A percentile compares a stretch with the other conserved stretches of the same genome.
Conservation (phyloP, 257 asterid genomes). For the Capsicum chinense region DNA sequence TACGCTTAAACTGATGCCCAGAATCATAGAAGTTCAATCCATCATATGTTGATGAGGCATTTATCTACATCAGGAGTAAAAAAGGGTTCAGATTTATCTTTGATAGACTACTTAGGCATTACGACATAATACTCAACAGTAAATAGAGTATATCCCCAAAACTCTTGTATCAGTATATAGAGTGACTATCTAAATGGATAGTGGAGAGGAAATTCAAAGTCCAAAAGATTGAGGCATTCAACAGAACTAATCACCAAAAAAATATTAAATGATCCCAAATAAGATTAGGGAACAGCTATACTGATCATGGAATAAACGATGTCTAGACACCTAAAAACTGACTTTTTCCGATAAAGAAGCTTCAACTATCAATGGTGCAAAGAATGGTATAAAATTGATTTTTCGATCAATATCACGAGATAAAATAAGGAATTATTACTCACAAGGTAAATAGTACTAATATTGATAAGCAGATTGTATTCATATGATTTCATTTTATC, state of each 20-base stretch:
- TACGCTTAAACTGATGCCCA: slow-evolving; percentile 87
- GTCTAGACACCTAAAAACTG: slow-evolving; percentile 27
- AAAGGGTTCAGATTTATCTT: slow-evolving; percentile 21
- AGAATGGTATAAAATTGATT: neutral
- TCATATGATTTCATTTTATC: neutral
- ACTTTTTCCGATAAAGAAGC: slow-evolving; percentile 8
- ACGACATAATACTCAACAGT: neutral
- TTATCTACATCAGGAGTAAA: slow-evolving; percentile 64
- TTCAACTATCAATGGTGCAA: neutral
- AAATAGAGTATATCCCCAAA: slow-evolving; percentile 17
- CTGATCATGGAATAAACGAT: slow-evolving; percentile 30
- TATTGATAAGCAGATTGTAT: slow-evolving; percentile 1
- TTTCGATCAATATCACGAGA: neutral
- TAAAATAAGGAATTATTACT: neutral
- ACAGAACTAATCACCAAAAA: slow-evolving; percentile 3
- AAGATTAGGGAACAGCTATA: slow-evolving; percentile 13
- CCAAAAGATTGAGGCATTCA: slow-evolving; percentile 8
- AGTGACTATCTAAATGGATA: neutral
- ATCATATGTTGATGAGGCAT: slow-evolving; percentile 81
- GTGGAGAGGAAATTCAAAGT: slow-evolving; percentile 2
- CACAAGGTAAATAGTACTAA: neutral
- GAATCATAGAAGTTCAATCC: slow-evolving; percentile 93
- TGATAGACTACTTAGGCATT: slow-evolving; percentile 2
- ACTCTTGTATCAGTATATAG: neutral
- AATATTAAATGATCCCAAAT: slow-evolving; percentile 12